Conservation (phyloP, 2,329 filamentous ascomycete species). For the Xylariales sp. region DNA sequence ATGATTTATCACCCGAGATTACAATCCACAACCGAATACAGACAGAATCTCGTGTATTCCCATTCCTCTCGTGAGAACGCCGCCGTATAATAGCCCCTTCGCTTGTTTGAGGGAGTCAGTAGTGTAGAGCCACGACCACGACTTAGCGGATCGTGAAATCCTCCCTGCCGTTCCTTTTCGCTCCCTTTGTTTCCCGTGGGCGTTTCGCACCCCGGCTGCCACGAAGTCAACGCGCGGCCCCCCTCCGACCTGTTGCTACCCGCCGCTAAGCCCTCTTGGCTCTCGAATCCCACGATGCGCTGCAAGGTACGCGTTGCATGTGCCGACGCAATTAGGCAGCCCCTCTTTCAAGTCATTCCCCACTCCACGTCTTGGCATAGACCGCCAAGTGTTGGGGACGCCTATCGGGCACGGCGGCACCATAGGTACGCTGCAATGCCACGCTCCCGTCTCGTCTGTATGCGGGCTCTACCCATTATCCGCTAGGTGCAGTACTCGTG, state of each 20-base stretch:
- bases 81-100: not conserved
- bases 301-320: conserved; percentile 34
- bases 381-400: not conserved
- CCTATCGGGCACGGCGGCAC: not conserved
- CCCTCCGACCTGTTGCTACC: conserved; percentile 28
- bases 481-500: not conserved
- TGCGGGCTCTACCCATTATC: no score
- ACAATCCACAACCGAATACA: not conserved
- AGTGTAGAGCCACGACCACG: no score
- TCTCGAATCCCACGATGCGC: conserved; percentile 26
- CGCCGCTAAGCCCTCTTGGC: conserved; percentile 31
- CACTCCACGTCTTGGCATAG: conserved; percentile 14
- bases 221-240: conserved; percentile 19
- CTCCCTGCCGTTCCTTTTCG: not conserved
- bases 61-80: not conserved
- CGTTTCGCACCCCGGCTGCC: conserved; percentile 1
- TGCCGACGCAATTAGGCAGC: conserved; percentile 24
- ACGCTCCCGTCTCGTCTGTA: not conserved
- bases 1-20: conserved; percentile 11
- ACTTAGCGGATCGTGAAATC: not conserved
- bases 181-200: not conserved
- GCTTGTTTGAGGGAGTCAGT: no score
- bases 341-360: conserved; percentile 14
- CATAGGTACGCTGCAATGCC: conserved; percentile 3
- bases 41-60: not conserved